A percentile compares a stretch with the other conserved stretches of the same genome.
Evolutionary conservation across 768 basidiomycete genomes (phyloP).

Genomic region (Panus rudis): DNA sequence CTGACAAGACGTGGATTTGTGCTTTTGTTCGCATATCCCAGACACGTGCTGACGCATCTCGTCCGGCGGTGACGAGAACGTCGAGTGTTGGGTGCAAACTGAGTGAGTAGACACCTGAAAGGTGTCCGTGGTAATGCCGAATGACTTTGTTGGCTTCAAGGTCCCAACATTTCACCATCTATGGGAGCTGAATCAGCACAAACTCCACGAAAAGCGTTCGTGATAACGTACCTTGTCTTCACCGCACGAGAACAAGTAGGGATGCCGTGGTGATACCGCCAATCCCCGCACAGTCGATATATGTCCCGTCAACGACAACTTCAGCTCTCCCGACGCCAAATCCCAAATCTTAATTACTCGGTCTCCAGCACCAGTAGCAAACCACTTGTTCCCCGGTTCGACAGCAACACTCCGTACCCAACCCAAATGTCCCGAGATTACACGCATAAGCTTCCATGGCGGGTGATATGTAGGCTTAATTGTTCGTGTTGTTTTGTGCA

Average conservation of each 20-base stretch:
- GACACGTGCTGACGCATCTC: constrained; percentile 94
- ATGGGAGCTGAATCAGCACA: not conserved
- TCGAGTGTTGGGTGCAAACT: constrained; percentile 94
- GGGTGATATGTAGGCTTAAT: constrained; percentile 96
- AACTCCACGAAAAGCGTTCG: not conserved
- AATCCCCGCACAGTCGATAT: constrained; percentile 95
- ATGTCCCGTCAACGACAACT: constrained; percentile 94
- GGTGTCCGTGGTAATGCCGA: constrained; percentile 95
- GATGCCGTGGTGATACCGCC: constrained; percentile 88
- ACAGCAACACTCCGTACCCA: constrained; percentile 97
- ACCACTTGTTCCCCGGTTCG: constrained; percentile 98
- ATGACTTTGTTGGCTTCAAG: constrained; percentile 99
- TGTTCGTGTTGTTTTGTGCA: constrained; percentile 90
- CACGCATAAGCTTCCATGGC: constrained; percentile 92
- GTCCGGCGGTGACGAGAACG: constrained; percentile 88
- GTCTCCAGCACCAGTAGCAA: constrained; percentile 96
- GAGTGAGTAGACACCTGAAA: constrained; percentile 94
- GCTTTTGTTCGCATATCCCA: constrained; percentile 99
- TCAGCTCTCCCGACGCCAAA: constrained; percentile 92
- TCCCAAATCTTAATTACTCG: constrained; percentile 99
- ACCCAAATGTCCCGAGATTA: constrained; percentile 95
- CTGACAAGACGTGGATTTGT: constrained; percentile 86
- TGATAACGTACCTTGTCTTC: constrained; percentile 80
- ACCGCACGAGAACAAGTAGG: constrained; percentile 94
- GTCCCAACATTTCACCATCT: constrained; percentile 99